phyloP scores from a whole-genome alignment of 495 filamentous ascomycete genomes.

The Penicillium ochrochloron region DNA sequence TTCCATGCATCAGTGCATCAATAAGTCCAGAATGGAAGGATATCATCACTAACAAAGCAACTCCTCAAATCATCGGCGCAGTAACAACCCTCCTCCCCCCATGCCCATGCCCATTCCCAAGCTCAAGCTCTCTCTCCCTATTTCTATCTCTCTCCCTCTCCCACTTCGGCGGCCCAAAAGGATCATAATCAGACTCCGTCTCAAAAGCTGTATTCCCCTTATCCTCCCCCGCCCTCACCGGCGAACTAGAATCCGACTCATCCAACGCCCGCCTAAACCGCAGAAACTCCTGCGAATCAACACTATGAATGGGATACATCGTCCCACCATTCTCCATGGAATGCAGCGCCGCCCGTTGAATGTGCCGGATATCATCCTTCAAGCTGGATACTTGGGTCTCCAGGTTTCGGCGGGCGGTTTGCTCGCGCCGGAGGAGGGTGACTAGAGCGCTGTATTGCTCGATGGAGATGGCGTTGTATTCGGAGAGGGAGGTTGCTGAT shows the following conservation, averaged over 20 bases:
- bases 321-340: conserved; percentile 38
- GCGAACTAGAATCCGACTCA: conserved; percentile 26
- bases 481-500: conserved; percentile 39
- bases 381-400: conserved; percentile 57
- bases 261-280: conserved; percentile 35
- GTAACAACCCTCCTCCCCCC: conserved; percentile 23
- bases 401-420: conserved; percentile 56
- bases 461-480: conserved; percentile 51
- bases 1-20: background rate
- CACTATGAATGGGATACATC: conserved; percentile 44
- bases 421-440: conserved; percentile 59
- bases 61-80: conserved; percentile 29
- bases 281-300: conserved; percentile 43
- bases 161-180: conserved; percentile 30
- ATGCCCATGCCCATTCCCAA: background rate
- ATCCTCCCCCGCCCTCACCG: conserved; percentile 17
- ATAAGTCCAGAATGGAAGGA: background rate
- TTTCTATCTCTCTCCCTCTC: conserved; percentile 20
- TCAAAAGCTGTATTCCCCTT: conserved; percentile 19
- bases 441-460: conserved; percentile 62
- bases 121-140: background rate
- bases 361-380: conserved; percentile 54
- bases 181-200: conserved; percentile 32
- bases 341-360: conserved; percentile 41
- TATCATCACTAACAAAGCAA: background rate